Evolutionary conservation across 805 yeast species (phyloP).

Genomic region (Metschnikowia aberdeeniae): DNA sequence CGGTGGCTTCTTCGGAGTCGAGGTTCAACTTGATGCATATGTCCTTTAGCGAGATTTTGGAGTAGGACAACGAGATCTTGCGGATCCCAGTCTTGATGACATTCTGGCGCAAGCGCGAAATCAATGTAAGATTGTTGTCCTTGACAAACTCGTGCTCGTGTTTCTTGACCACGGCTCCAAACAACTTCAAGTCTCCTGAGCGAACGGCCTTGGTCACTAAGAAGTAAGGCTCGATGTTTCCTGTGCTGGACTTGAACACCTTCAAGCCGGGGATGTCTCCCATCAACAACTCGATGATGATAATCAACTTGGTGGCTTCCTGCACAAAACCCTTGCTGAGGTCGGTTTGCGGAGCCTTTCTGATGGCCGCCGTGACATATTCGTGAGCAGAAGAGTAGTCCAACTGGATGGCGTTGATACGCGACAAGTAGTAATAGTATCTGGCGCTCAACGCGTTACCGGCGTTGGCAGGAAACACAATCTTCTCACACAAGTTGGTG

Average conservation of each 20-base stretch:
- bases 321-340: slow-evolving; percentile 85
- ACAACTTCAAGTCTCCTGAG: slow-evolving; percentile 80
- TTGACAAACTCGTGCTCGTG: slow-evolving; percentile 59
- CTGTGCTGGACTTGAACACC: slow-evolving; percentile 59
- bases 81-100: slow-evolving; percentile 97
- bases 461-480: slow-evolving; percentile 81
- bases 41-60: slow-evolving; percentile 86
- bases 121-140: slow-evolving; percentile 81
- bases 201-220: slow-evolving; percentile 89
- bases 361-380: slow-evolving; percentile 86
- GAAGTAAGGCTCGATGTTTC: slow-evolving; percentile 67
- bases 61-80: slow-evolving; percentile 85
- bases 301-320: slow-evolving; percentile 81
- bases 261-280: slow-evolving; percentile 95
- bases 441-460: slow-evolving; percentile 88
- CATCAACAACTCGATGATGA: slow-evolving; percentile 85
- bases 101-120: slow-evolving; percentile 87
- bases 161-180: slow-evolving; percentile 63
- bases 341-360: slow-evolving; percentile 91
- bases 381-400: slow-evolving; percentile 90
- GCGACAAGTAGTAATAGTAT: slow-evolving; percentile 87
- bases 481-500: slow-evolving; percentile 80
- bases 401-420: slow-evolving; percentile 84
- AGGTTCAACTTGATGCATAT: slow-evolving; percentile 88
- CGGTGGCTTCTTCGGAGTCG: slow-evolving; percentile 94